Conservation (phyloP, 2,329 filamentous ascomycete species). For the Curvularia lunata region DNA sequence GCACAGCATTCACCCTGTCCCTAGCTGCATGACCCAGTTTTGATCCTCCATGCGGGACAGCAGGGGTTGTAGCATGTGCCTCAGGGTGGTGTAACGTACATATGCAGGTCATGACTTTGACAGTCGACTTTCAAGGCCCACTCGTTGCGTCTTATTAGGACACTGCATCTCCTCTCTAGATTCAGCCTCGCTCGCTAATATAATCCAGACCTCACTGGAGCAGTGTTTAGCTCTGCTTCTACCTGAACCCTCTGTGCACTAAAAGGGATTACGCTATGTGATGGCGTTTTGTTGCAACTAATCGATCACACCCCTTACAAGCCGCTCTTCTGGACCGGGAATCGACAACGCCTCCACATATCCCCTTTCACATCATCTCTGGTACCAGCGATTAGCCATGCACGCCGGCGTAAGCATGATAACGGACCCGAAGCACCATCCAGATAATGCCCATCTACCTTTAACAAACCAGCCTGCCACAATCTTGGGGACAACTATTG, state of each 20-base stretch:
- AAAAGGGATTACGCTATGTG: slow-evolving; percentile 5
- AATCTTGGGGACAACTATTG: slow-evolving; percentile 34
- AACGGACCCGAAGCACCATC: slow-evolving; percentile 23
- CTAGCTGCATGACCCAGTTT: slow-evolving; percentile 23
- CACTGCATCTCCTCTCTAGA: slow-evolving; percentile 8
- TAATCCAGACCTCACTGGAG: background rate
- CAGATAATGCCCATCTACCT: slow-evolving; percentile 40
- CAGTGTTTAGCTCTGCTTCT: background rate
- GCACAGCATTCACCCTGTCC: slow-evolving; percentile 19
- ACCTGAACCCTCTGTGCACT: slow-evolving; percentile 1
- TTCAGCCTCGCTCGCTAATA: slow-evolving; percentile 9
- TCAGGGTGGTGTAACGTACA: slow-evolving; percentile 15
- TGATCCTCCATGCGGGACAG: slow-evolving; percentile 25
- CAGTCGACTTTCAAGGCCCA: slow-evolving; percentile 8
- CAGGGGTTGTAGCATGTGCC: slow-evolving; percentile 19
- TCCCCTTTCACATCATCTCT: background rate
- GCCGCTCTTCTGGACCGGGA: background rate
- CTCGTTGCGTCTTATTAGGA: slow-evolving; percentile 16
- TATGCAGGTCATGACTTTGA: slow-evolving; percentile 17
- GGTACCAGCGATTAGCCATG: slow-evolving; percentile 8
- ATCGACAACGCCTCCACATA: background rate
- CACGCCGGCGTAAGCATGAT: background rate
- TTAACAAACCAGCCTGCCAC: slow-evolving; percentile 40
- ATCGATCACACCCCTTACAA: slow-evolving; percentile 2
- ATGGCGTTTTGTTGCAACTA: slow-evolving; percentile 10